phyloP scores from a whole-genome alignment of 345 rosid species.

The Orychophragmus violaceus region DNA sequence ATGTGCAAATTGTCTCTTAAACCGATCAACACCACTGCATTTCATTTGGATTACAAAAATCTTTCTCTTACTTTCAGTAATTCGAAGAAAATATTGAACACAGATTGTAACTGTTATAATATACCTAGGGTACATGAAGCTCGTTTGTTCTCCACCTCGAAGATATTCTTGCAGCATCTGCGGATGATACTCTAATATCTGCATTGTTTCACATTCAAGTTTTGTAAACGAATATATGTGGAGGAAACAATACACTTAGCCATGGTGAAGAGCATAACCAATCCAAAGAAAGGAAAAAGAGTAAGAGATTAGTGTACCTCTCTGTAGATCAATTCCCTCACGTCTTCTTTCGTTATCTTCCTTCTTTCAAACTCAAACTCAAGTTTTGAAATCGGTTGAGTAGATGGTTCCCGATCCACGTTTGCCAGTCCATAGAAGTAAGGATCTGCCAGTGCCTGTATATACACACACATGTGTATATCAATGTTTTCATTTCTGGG shows the following conservation, averaged over 20 bases:
- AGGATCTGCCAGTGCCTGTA: conserved; percentile 89
- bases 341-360: conserved; percentile 84
- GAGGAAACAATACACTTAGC: background rate
- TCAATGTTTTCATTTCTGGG: background rate
- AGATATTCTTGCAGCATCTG: conserved; percentile 93
- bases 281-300: background rate
- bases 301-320: conserved; percentile 48
- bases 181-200: conserved; percentile 98
- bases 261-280: background rate
- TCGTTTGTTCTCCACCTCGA: conserved; percentile 89
- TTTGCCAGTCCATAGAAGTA: conserved; percentile 82
- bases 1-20: conserved; percentile 97
- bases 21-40: conserved; percentile 92
- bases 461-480: background rate
- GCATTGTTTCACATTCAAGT: conserved; percentile 21
- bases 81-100: background rate
- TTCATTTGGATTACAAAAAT: background rate
- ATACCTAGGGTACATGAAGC: conserved; percentile 98
- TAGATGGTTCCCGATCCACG: conserved; percentile 88
- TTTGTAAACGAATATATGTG: background rate
- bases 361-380: conserved; percentile 99
- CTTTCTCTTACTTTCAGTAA: background rate
- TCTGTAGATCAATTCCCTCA: conserved; percentile 87
- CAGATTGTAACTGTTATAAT: background rate
- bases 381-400: conserved; percentile 85